Base-by-base conservation (phyloP, 306 rosid species). In the Fagus crenata region DNA sequence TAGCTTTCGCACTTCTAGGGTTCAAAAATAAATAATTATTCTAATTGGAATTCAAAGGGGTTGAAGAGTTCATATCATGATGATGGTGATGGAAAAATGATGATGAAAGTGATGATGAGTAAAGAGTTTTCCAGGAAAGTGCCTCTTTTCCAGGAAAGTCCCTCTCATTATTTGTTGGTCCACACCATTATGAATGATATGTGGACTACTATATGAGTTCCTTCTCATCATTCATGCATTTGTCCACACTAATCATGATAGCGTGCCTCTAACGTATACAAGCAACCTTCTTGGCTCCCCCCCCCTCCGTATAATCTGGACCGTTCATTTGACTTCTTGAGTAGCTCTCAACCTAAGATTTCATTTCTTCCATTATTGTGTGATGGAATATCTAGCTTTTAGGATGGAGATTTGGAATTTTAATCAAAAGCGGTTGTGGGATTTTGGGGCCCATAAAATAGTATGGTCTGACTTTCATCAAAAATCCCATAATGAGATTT, bases 71-170 rank as follows among this genome's bases (percentile, higher is more conserved):
- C 75, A 71, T 51, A 67, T 73, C 86, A 77, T 67, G 60, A 83
- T 72, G 85, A 81, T 53, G 56, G 80, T 2, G 90, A 88, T 80
- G 69, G 84, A 77, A 85, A 76, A 84, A 28, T 72, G 83, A 78
- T 75, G 86, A 85, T 84, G 88, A 82, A 76, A 77, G 86, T 55
- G 87, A 85, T 65, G 80, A 83, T 69, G 82, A 76, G 58, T 84
- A 46, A 83, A 73, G 75, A 82, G 87, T 76, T 82, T 91, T 90
- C 97, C 86, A 39, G 90, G 90, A 93, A 90, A 89, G 92, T 82
- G 81, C 60, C 78, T 74, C 86, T 90, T 87, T 86, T 71, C 82
- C 74, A 42, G 84, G 89, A 85, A 93, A 84, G 90, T 85, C 85
- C 59, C 75, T 8, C 76, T 85, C 89, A 84, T 78, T 33, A 89